These are phyloP conservation scores for Chlorella sp. DNA, from an alignment of 139 green algal species.

Conservation along the genomic window DNA sequence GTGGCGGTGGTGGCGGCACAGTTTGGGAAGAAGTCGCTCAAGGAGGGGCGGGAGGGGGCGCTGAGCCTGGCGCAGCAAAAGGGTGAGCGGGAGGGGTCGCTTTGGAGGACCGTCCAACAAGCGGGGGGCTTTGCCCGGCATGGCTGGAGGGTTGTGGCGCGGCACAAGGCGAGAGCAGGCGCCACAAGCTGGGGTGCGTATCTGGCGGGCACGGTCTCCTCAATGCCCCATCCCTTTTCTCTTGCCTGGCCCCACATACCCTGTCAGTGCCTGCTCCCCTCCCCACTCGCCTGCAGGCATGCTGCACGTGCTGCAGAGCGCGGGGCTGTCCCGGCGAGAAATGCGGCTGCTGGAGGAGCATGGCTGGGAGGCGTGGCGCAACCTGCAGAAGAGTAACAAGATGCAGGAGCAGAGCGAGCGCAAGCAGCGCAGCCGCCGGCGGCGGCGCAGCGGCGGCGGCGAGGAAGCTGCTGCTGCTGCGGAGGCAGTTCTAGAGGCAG, in stretches of 20 bases:
- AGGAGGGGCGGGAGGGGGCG: slow-evolving; percentile 18
- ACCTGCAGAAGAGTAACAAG: not conserved
- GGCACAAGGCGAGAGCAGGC: not conserved
- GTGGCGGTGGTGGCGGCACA: slow-evolving; percentile 42
- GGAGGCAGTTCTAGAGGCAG: not conserved
- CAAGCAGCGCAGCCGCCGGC: not conserved
- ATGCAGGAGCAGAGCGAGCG: no score
- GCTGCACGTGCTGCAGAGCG: slow-evolving; percentile 10
- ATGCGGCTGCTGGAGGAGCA: not conserved
- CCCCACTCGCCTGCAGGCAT: not conserved
- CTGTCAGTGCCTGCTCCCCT: not conserved
- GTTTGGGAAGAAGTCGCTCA: slow-evolving; percentile 43
- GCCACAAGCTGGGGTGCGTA: not conserved
- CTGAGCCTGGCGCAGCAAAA: slow-evolving; percentile 10
- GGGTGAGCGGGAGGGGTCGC: not conserved
- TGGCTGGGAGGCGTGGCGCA: slow-evolving; percentile 16
- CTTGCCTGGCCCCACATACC: not conserved
- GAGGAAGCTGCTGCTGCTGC: not conserved
- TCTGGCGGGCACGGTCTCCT: not conserved
- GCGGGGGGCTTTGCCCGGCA: not conserved
- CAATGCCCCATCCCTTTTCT: not conserved
- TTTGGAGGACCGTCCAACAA: no score
- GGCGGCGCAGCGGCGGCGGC: not conserved
- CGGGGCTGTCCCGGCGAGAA: not conserved
- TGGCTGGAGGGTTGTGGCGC: not conserved